phyloP scores from a whole-genome alignment of 163 green algal species.

The Coccomyxa subellipsoidea region DNA sequence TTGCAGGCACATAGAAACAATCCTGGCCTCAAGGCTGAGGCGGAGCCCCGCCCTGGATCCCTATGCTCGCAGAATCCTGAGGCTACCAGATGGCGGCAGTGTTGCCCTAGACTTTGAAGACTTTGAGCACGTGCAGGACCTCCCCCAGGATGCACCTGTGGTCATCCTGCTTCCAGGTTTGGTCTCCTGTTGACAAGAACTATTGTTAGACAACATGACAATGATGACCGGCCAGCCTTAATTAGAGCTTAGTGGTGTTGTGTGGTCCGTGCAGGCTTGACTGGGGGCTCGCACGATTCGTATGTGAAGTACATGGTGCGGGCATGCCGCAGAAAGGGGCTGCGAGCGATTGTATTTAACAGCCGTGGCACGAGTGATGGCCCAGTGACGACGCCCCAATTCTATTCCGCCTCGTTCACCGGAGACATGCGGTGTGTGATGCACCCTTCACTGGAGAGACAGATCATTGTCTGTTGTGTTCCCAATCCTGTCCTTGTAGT shows the following conservation, averaged over 20 bases:
- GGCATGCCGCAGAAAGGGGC: constrained; percentile 54
- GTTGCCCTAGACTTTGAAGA: constrained; percentile 74
- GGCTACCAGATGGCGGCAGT: constrained; percentile 67
- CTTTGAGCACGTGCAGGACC: constrained; percentile 12
- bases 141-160: constrained; percentile 75
- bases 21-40: constrained; percentile 69
- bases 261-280: constrained; percentile 61
- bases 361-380: constrained; percentile 76
- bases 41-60: constrained; percentile 36
- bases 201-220: background rate
- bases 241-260: background rate
- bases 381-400: constrained; percentile 86
- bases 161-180: constrained; percentile 75
- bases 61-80: constrained; percentile 64
- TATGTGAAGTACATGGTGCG: constrained; percentile 24
- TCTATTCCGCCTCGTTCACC: constrained; percentile 94
- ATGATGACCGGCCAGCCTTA: background rate
- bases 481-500: background rate
- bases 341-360: constrained; percentile 92
- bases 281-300: constrained; percentile 58
- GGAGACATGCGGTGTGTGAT: constrained; percentile 52
- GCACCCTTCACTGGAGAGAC: background rate
- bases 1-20: constrained; percentile 74
- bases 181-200: background rate
- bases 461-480: background rate